Base-by-base conservation (phyloP, 2,329 filamentous ascomycete species). In the Ilyonectria destructans region DNA sequence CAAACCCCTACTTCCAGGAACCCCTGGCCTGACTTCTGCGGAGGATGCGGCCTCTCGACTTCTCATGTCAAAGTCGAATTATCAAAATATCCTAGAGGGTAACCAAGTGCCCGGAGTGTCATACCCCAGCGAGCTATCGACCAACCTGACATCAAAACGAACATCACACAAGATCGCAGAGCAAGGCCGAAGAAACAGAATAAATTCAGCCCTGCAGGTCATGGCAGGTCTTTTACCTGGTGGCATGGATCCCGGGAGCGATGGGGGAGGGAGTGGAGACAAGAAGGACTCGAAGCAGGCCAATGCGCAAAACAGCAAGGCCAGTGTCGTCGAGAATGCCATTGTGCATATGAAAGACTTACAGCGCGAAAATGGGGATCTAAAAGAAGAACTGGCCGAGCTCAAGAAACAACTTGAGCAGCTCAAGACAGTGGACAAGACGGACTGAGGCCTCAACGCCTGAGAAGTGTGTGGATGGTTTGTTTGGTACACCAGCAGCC, bases 81-180 rank as follows among this genome's bases (percentile, higher is more conserved):
- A 99, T 77, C 96, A 98, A 77, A 97, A 98, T 75, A 96, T 99
- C 43, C 84, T 99, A 12, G 96, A 98, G 79, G 96, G 96, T 56
- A 98, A 95, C 58, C 91, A 92, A 63, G 90, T 98, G 1, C 95
- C 95, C 0, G 96, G 96, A 13, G 92, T 98, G 13, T 93, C 92
- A 1, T 98, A 98, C 74, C 95, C 96, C 1, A 94, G 93, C 74
- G 93, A 95, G 58, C 86, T 99, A 48, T 97, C 95, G 7, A 97
- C 95, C 23, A 97, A 97, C 72, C 85, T 99, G 29, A 98, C 95
- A 0, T 97, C 95, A 3, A 99, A 99, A 84, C 92, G 96, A 60
- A 98, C 96, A 2, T 97, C 95, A 49, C 96, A 99, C 84, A 99
- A 99, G 82, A 94, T 99, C 72, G 96, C 96, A 19, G 96, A 99